Percentiles rank a stretch among this genome's conserved stretches.
phyloP scores from a whole-genome alignment of 164 flowering plant genomes.

The Warburgia ugandensis region DNA sequence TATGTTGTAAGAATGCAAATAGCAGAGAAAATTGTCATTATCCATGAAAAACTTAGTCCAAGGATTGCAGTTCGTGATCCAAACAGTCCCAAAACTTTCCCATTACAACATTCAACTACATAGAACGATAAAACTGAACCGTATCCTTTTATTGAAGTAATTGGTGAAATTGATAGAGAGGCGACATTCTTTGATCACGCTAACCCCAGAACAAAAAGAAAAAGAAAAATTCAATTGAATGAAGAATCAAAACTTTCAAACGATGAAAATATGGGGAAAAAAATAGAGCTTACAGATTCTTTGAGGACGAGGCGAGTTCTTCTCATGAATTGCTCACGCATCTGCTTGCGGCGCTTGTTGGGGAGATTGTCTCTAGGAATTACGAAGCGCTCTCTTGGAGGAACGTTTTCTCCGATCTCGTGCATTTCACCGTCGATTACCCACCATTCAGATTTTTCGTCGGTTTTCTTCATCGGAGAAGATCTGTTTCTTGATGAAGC shows the following conservation, averaged over 20 bases:
- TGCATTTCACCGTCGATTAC: conserved; percentile 93
- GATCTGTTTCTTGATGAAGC: neutral
- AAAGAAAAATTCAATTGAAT: neutral
- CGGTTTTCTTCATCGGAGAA: conserved; percentile 34
- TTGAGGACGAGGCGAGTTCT: conserved; percentile 93
- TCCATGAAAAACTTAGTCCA: no score
- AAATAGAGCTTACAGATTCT: conserved; percentile 49
- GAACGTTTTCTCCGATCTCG: conserved; percentile 92
- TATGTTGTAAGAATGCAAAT: no score
- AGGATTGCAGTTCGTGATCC: no score
- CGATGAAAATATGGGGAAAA: neutral
- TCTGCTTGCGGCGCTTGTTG: conserved; percentile 80
- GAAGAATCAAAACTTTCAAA: neutral
- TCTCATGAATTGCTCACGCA: conserved; percentile 95
- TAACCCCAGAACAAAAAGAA: neutral
- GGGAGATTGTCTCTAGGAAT: conserved; percentile 83
- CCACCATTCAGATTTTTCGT: conserved; percentile 95
- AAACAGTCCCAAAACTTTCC: no score
- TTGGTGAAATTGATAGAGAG: neutral
- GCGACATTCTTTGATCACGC: neutral
- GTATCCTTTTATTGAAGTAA: neutral
- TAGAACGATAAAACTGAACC: neutral
- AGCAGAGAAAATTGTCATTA: no score
- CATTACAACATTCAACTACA: neutral
- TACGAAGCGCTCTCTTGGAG: conserved; percentile 76